Evolutionary conservation across 2,329 filamentous ascomycete genomes (phyloP).

Genomic region (Botrytis porri): DNA sequence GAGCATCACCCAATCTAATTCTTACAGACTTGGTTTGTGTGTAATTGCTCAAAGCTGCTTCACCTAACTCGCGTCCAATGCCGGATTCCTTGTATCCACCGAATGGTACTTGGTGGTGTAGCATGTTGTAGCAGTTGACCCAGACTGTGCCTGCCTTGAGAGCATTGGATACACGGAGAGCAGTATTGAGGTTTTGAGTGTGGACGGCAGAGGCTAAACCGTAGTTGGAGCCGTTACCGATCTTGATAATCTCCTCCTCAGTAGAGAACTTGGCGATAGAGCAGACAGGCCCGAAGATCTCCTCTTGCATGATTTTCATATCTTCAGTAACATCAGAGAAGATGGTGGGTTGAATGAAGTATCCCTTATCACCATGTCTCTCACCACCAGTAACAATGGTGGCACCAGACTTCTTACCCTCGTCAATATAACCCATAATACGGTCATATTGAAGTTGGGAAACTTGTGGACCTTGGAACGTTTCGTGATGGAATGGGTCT

Average conservation of each 20-base stretch:
- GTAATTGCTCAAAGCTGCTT: conserved; percentile 65
- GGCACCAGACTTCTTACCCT: conserved; percentile 63
- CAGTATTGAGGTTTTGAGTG: conserved; percentile 66
- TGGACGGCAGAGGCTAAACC: conserved; percentile 68
- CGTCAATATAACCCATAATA: conserved; percentile 65
- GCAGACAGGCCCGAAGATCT: conserved; percentile 73
- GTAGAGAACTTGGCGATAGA: conserved; percentile 68
- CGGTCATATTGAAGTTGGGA: conserved; percentile 68
- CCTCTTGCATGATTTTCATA: conserved; percentile 73
- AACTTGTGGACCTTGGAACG: conserved; percentile 71
- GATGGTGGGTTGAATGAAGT: conserved; percentile 72
- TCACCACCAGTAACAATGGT: conserved; percentile 63
- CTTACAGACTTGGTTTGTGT: conserved; percentile 66
- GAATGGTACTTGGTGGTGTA: conserved; percentile 65
- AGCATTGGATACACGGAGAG: conserved; percentile 61
- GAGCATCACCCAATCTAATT: conserved; percentile 49
- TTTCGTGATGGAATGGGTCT: conserved; percentile 62
- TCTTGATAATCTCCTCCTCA: conserved; percentile 62
- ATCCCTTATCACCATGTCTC: conserved; percentile 63
- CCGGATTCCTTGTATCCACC: conserved; percentile 77
- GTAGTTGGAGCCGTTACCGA: conserved; percentile 62
- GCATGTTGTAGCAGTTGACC: conserved; percentile 57
- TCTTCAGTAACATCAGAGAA: conserved; percentile 67
- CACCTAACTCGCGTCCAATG: conserved; percentile 73
- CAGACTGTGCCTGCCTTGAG: conserved; percentile 55